phyloP scores from a whole-genome alignment of 768 basidiomycete genomes.

The Pulveroboletus ravenelii region DNA sequence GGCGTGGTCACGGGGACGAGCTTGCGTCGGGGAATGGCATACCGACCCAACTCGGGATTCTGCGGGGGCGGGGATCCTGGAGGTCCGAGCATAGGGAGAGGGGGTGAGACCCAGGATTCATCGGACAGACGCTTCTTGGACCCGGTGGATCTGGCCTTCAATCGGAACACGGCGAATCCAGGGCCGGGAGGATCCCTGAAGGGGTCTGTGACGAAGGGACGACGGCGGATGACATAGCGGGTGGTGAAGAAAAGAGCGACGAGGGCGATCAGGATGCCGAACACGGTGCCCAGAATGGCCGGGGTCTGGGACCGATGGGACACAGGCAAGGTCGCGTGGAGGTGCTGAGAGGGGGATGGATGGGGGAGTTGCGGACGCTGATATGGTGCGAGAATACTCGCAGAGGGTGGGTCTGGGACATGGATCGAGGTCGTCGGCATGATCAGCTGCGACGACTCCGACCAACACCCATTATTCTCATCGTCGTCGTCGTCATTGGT shows the following conservation, averaged over 20 bases:
- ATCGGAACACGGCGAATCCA: conserved; percentile 2
- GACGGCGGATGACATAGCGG: conserved; percentile 14
- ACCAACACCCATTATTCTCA: not conserved
- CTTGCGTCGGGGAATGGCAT: conserved; percentile 9
- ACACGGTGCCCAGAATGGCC: conserved; percentile 13
- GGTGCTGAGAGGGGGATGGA: conserved; percentile 6
- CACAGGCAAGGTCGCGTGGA: conserved; percentile 10
- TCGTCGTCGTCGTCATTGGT: conserved; percentile 10
- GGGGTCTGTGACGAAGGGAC: conserved; percentile 1
- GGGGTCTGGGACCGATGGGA: conserved; percentile 4
- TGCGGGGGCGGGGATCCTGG: conserved; percentile 10
- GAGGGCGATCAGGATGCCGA: conserved; percentile 15
- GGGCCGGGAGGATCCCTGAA: conserved; percentile 11
- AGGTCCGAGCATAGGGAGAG: conserved; percentile 3
- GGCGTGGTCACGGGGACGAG: conserved; percentile 17
- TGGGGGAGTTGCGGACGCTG: conserved; percentile 6
- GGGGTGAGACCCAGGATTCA: conserved; percentile 24
- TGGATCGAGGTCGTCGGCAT: not conserved
- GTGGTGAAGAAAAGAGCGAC: not conserved
- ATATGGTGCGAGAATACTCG: conserved; percentile 12
- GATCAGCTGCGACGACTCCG: not conserved
- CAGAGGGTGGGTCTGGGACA: conserved; percentile 1
- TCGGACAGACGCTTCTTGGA: conserved; percentile 23
- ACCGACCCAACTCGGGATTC: conserved; percentile 10
- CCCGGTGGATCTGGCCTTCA: not conserved